Percentiles rank a stretch among this genome's conserved stretches.
Evolutionary conservation across 2,329 filamentous ascomycete genomes (phyloP).

Genomic region (Mariannaea sp.): DNA sequence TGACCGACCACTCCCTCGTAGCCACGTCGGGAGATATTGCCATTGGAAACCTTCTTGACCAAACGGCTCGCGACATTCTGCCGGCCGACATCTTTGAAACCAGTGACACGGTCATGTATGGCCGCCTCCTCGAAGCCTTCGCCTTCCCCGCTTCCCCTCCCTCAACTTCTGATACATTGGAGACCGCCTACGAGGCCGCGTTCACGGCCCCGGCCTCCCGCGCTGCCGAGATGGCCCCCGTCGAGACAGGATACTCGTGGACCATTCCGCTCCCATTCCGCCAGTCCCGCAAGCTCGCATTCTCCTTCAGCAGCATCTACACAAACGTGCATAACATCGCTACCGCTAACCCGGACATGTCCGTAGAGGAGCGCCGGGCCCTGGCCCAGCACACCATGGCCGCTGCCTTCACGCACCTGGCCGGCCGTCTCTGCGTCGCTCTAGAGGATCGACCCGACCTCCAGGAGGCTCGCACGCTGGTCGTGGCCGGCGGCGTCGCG

Average conservation of each 20-base stretch:
- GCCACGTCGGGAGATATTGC: slow-evolving; percentile 79
- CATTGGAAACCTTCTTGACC: slow-evolving; percentile 90
- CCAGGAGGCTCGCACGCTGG: slow-evolving; percentile 62
- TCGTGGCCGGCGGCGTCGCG: slow-evolving; percentile 90
- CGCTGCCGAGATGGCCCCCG: slow-evolving; percentile 58
- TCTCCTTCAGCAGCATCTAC: slow-evolving; percentile 74
- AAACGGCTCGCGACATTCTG: slow-evolving; percentile 77
- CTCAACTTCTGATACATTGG: slow-evolving; percentile 25
- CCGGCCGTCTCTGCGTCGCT: slow-evolving; percentile 72
- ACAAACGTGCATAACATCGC: slow-evolving; percentile 55
- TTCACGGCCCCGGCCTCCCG: slow-evolving; percentile 65
- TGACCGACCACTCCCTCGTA: slow-evolving; percentile 74
- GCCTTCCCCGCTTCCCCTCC: slow-evolving; percentile 61
- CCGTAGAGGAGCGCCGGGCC: slow-evolving; percentile 63
- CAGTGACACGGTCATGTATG: slow-evolving; percentile 75
- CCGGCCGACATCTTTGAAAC: slow-evolving; percentile 61
- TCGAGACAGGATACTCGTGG: slow-evolving; percentile 60
- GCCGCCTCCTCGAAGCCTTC: slow-evolving; percentile 76
- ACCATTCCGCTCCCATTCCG: slow-evolving; percentile 69
- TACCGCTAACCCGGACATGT: slow-evolving; percentile 48
- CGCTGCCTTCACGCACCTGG: slow-evolving; percentile 85
- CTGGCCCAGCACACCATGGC: slow-evolving; percentile 78
- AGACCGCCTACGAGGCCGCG: slow-evolving; percentile 41
- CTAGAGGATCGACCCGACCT: slow-evolving; percentile 49
- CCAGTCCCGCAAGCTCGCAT: slow-evolving; percentile 62